Evolutionary conservation across 805 yeast species (phyloP).

Genomic region (Wickerhamomyces queroliae): DNA sequence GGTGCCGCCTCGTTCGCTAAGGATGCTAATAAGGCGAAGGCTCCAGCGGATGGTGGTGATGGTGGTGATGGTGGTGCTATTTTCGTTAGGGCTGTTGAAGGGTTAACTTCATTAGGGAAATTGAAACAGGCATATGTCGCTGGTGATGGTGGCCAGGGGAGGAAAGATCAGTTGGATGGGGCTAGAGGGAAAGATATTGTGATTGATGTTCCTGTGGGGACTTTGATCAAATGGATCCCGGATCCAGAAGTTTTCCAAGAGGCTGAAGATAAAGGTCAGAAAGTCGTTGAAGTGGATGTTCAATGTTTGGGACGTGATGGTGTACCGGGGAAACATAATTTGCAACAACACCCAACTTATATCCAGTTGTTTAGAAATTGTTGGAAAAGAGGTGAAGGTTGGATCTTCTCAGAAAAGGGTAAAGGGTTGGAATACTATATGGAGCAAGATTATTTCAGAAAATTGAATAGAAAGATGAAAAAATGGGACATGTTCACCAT

Average conservation of each 20-base stretch:
- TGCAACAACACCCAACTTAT: constrained; percentile 26
- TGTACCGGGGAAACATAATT: constrained; percentile 10
- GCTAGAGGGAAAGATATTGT: constrained; percentile 72
- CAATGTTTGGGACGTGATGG: constrained; percentile 16
- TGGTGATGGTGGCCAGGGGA: constrained; percentile 64
- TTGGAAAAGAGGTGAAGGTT: constrained; percentile 72
- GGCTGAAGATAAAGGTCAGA: constrained; percentile 13
- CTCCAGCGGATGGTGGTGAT: constrained; percentile 99
- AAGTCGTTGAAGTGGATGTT: constrained; percentile 29
- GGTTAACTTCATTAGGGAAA: constrained; percentile 65
- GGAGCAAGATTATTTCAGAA: constrained; percentile 58
- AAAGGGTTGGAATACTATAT: constrained; percentile 60
- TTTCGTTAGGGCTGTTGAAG: constrained; percentile 74
- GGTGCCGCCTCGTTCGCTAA: constrained; percentile 83
- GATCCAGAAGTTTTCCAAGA: constrained; percentile 46
- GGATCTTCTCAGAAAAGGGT: constrained; percentile 75
- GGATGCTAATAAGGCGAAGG: constrained; percentile 77
- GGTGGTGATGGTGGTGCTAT: constrained; percentile 93
- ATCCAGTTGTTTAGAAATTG: constrained; percentile 60
- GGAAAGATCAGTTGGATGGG: constrained; percentile 70
- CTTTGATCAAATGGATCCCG: constrained; percentile 80
- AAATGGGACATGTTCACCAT: constrained; percentile 56
- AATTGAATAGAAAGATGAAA: constrained; percentile 57
- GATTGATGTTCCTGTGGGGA: constrained; percentile 88
- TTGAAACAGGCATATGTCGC: constrained; percentile 67